These are phyloP conservation scores for Ulota crispa DNA, from an alignment of 225 moss, liverwort and hornwort species.

Conservation along the genomic window DNA sequence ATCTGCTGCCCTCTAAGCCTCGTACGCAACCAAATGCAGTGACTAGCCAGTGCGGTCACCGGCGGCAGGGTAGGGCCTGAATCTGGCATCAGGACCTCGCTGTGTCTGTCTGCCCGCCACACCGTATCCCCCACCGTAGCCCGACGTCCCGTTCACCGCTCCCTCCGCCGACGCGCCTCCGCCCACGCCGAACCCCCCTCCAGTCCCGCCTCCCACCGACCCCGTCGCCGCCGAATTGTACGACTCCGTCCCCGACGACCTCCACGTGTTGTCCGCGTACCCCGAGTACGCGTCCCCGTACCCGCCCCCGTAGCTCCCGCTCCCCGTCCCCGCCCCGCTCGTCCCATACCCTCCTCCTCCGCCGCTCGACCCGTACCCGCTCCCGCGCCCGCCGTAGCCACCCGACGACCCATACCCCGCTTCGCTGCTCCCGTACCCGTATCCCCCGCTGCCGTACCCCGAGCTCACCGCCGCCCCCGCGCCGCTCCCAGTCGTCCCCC, in stretches of 20 bases:
- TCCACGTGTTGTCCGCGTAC: constrained; percentile 90
- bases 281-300: constrained; percentile 86
- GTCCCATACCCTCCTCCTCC: constrained; percentile 55
- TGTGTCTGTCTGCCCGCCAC: constrained; percentile 98
- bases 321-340: constrained; percentile 73
- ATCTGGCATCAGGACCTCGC: constrained; percentile 98
- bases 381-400: constrained; percentile 82
- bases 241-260: constrained; percentile 76
- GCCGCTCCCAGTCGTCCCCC: constrained; percentile 85
- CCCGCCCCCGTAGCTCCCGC: constrained; percentile 58
- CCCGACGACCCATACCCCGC: constrained; percentile 79
- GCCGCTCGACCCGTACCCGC: constrained; percentile 64
- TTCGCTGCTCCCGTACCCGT: constrained; percentile 87
- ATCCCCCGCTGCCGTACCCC: constrained; percentile 74
- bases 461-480: constrained; percentile 81
- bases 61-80: constrained; percentile 99
- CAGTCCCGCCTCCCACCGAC: constrained; percentile 67
- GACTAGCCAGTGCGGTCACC: constrained; percentile 98
- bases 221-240: constrained; percentile 73
- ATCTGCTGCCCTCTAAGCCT: constrained; percentile 66
- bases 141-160: constrained; percentile 74
- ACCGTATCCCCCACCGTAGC: constrained; percentile 96
- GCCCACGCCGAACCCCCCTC: constrained; percentile 74
- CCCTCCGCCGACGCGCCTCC: constrained; percentile 61
- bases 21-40: constrained; percentile 61